These are phyloP conservation scores for Vigna reflexopilosa DNA, from an alignment of 306 rosid genomes.

Conservation along the genomic window DNA sequence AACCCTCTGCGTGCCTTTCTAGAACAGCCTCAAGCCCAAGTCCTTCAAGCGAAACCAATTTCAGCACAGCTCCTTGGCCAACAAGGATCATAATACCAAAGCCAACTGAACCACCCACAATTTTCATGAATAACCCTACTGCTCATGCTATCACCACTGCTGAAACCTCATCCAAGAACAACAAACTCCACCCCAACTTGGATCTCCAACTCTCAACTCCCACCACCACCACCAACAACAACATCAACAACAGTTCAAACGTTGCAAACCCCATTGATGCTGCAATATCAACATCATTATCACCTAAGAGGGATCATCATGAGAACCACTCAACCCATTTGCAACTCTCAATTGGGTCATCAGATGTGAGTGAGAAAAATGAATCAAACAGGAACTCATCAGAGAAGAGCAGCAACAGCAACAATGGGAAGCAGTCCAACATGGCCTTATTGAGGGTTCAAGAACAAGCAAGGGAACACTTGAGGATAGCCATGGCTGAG, in stretches of 20 bases:
- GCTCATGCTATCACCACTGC: background rate
- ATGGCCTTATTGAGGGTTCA: constrained; percentile 51
- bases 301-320: constrained; percentile 49
- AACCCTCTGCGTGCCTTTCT: constrained; percentile 72
- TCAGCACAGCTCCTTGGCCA: constrained; percentile 68
- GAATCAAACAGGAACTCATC: constrained; percentile 55
- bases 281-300: constrained; percentile 43
- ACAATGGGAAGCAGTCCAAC: constrained; percentile 44
- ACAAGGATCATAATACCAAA: constrained; percentile 47
- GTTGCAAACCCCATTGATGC: constrained; percentile 40
- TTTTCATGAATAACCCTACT: constrained; percentile 53
- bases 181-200: constrained; percentile 62
- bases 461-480: constrained; percentile 63
- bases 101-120: constrained; percentile 42
- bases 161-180: constrained; percentile 42
- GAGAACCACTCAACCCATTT: constrained; percentile 69
- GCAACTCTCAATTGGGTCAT: constrained; percentile 90
- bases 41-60: constrained; percentile 87
- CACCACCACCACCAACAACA: background rate
- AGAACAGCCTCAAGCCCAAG: constrained; percentile 98
- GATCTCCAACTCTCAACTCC: constrained; percentile 92
- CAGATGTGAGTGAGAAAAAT: constrained; percentile 56
- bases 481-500: constrained; percentile 85
- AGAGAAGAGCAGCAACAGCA: constrained; percentile 59
- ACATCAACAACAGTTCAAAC: background rate